phyloP scores from a whole-genome alignment of 441 rosid genomes.

The Brassica hybrid region DNA sequence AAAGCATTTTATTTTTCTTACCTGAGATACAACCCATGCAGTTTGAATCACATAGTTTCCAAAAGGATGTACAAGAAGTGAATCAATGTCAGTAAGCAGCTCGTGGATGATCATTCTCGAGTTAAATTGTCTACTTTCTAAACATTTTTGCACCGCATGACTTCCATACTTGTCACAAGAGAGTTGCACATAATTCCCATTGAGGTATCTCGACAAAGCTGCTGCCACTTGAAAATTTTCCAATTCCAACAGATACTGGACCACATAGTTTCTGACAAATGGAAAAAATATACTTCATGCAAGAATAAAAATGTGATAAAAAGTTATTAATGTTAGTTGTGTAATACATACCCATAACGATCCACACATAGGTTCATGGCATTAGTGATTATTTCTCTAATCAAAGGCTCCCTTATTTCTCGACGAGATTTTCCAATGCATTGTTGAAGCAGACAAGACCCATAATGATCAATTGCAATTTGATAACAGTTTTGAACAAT shows the following conservation, averaged over 20 bases:
- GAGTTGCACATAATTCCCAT: conserved; percentile 52
- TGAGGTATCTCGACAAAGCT: conserved; percentile 48
- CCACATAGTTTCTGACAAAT: conserved; percentile 64
- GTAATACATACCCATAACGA: conserved; percentile 52
- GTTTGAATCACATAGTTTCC: conserved; percentile 74
- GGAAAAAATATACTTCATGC: neutral
- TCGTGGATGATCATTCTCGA: conserved; percentile 49
- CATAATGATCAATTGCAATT: conserved; percentile 62
- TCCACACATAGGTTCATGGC: conserved; percentile 57
- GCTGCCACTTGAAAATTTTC: conserved; percentile 41
- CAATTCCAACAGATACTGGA: conserved; percentile 59
- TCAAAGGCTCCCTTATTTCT: conserved; percentile 47
- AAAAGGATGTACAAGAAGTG: conserved; percentile 60
- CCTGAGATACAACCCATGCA: conserved; percentile 58
- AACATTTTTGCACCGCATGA: conserved; percentile 71
- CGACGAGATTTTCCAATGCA: conserved; percentile 55
- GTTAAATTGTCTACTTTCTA: conserved; percentile 42
- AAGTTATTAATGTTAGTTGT: neutral
- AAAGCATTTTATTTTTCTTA: conserved; percentile 21
- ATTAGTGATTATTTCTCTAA: conserved; percentile 48
- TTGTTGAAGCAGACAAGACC: conserved; percentile 68
- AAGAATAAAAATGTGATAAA: neutral
- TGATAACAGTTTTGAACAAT: conserved; percentile 50
- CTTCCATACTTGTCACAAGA: conserved; percentile 71
- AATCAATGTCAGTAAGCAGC: conserved; percentile 47